Conservation (phyloP, 164 flowering plant species). For the Euptelea pleiosperma region DNA sequence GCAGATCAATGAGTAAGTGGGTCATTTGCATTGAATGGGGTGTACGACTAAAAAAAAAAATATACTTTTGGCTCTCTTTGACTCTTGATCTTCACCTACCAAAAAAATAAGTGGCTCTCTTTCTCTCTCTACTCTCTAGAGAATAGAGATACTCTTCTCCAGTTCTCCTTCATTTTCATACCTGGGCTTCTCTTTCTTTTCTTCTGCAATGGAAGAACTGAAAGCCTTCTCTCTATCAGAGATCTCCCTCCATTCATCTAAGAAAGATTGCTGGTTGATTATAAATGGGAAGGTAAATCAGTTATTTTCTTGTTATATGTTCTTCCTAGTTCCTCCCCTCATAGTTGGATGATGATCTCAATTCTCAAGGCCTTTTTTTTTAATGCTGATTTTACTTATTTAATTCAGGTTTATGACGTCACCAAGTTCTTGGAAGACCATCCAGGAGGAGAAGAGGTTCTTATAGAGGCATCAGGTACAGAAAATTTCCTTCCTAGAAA, state of each 20-base stretch:
- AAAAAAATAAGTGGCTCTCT: no score
- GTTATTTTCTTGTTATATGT: neutral
- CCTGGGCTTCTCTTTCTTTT: no score
- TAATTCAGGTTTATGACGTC: conserved; percentile 20
- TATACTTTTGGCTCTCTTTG: no score
- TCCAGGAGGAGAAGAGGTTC: conserved; percentile 24
- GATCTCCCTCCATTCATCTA: conserved; percentile 18
- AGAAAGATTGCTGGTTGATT: conserved; percentile 18
- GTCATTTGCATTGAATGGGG: no score
- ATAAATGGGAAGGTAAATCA: conserved; percentile 15
- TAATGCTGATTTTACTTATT: neutral
- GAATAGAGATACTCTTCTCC: no score
- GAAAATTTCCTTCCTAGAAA: no score
- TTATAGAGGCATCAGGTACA: conserved; percentile 18
- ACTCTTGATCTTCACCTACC: no score
- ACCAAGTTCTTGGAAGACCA: conserved; percentile 22
- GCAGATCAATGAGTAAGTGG: no score
- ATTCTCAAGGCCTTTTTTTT: neutral
- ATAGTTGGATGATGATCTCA: neutral
- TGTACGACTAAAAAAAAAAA: no score
- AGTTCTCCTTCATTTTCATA: no score
- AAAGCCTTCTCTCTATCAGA: conserved; percentile 18
- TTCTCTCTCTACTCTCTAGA: no score
- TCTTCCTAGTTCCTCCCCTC: neutral
- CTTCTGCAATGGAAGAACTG: conserved; percentile 8